Conservation (phyloP, 1,139 yeast species). For the Hemisphaericaspora subhashii region DNA sequence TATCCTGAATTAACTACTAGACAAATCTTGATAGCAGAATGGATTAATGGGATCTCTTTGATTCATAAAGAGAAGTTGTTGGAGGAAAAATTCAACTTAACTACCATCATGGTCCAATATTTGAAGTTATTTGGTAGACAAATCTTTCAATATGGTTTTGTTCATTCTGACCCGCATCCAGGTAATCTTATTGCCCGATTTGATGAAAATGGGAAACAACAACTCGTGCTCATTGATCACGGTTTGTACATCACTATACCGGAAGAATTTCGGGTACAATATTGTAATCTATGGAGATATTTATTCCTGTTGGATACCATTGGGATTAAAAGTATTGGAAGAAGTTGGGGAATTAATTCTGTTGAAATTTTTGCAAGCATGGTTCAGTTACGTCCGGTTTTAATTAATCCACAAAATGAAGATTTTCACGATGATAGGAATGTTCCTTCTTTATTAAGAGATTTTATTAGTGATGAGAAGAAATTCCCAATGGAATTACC, state of each 20-base stretch:
- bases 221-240: conserved; percentile 72
- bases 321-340: conserved; percentile 51
- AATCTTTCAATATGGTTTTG: conserved; percentile 72
- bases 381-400: conserved; percentile 51
- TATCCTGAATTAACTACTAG: conserved; percentile 46
- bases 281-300: conserved; percentile 63
- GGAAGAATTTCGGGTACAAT: conserved; percentile 53
- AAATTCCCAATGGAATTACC: conserved; percentile 67
- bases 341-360: conserved; percentile 71
- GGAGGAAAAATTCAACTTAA: conserved; percentile 40
- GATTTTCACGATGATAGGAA: conserved; percentile 16
- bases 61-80: conserved; percentile 45
- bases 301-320: conserved; percentile 53
- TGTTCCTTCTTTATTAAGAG: conserved; percentile 24
- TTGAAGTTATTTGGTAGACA: conserved; percentile 62
- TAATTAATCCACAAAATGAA: conserved; percentile 23
- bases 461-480: conserved; percentile 59
- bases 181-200: conserved; percentile 66
- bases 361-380: conserved; percentile 64
- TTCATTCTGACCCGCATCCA: conserved; percentile 84
- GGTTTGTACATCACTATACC: conserved; percentile 64
- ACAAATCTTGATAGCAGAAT: conserved; percentile 64
- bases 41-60: conserved; percentile 72
- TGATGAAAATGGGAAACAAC: conserved; percentile 42
- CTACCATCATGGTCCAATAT: conserved; percentile 51